phyloP scores from a whole-genome alignment of 192 early-diverging fungal species.

The Backusella morwellensis region DNA sequence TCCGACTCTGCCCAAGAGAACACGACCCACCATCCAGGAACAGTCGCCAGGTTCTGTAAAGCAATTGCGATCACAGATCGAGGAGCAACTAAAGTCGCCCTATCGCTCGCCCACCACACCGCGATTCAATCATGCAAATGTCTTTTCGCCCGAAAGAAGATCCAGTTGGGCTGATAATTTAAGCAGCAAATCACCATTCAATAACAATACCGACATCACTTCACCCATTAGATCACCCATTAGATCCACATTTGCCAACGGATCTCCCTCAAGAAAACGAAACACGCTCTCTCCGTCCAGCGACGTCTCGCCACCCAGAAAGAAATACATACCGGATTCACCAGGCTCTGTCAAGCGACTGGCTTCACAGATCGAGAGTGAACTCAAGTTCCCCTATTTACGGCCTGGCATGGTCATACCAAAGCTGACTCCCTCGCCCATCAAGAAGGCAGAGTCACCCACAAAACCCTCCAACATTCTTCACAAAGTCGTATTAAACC shows the following conservation, averaged over 20 bases:
- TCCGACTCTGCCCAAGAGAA: not conserved
- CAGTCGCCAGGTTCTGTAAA: not conserved
- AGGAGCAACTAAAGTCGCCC: not conserved
- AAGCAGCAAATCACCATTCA: not conserved
- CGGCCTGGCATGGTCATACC: not conserved
- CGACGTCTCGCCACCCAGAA: not conserved
- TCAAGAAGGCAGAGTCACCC: not conserved
- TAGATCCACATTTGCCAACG: not conserved
- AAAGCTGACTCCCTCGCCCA: not conserved
- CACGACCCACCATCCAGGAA: not conserved
- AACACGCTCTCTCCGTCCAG: not conserved
- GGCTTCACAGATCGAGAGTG: not conserved
- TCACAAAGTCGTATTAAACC: not conserved
- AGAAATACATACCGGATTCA: not conserved
- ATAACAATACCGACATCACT: not conserved
- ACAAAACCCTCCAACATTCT: not conserved
- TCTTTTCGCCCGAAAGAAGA: not conserved
- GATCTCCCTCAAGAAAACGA: not conserved
- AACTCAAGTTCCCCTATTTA: not conserved
- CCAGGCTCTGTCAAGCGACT: not conserved
- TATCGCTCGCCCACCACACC: not conserved
- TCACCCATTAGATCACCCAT: not conserved
- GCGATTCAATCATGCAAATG: not conserved
- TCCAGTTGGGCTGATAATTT: not conserved
- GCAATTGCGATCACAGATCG: not conserved